Evolutionary conservation across 306 rosid genomes (phyloP).

Genomic region (Sophora flavescens): DNA sequence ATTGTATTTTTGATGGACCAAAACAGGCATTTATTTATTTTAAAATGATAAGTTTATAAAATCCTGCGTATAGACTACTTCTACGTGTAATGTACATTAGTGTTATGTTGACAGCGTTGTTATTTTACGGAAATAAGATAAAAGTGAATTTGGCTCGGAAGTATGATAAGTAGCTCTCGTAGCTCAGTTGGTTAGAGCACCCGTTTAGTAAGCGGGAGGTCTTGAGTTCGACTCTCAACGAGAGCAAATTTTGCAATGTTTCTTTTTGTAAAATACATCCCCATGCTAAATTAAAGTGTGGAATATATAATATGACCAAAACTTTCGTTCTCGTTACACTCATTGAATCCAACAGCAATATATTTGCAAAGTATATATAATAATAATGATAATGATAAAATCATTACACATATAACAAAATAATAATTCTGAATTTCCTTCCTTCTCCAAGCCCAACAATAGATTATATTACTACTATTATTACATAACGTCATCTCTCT

Average conservation of each 20-base stretch:
- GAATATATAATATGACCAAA: background rate
- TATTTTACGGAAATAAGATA: too few relatives aligned
- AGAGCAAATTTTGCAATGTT: constrained; percentile 16
- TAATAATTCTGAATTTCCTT: background rate
- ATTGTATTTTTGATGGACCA: too few relatives aligned
- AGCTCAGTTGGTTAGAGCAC: constrained; percentile 64
- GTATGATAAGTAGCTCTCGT: background rate
- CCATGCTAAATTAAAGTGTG: background rate
- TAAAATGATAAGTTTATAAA: background rate
- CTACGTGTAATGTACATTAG: background rate
- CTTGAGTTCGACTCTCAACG: constrained; percentile 53
- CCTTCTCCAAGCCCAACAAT: background rate
- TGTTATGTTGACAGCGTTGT: background rate
- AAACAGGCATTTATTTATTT: too few relatives aligned
- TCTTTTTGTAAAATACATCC: too few relatives aligned
- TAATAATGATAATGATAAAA: background rate
- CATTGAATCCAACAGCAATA: background rate
- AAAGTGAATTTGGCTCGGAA: background rate
- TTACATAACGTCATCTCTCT: background rate
- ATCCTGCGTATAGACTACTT: background rate
- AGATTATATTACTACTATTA: background rate
- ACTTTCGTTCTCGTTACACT: background rate
- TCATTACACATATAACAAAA: background rate
- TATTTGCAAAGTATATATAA: background rate
- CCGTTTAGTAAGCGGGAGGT: constrained; percentile 63